These are phyloP conservation scores for Fomitopsis betulina DNA, from an alignment of 1,284 basidiomycete genomes.

Conservation along the genomic window DNA sequence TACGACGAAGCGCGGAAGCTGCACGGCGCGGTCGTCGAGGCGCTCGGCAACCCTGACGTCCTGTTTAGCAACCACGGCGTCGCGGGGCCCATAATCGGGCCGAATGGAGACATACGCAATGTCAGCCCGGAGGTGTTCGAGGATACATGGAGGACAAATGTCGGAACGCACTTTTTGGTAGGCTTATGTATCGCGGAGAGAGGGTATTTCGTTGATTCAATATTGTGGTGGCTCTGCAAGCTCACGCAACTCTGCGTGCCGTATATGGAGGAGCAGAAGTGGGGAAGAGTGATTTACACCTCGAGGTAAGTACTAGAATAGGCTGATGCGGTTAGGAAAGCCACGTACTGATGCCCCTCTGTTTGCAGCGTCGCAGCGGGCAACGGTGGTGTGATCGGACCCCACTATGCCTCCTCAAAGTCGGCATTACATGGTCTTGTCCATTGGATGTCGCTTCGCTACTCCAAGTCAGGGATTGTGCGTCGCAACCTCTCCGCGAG, in stretches of 20 bases:
- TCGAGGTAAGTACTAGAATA: slow-evolving; percentile 33
- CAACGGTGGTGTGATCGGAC: slow-evolving; percentile 50
- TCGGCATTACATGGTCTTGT: slow-evolving; percentile 50
- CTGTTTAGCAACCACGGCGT: slow-evolving; percentile 49
- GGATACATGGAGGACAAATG: slow-evolving; percentile 43
- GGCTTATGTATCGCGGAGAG: slow-evolving; percentile 6
- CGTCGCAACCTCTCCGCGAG: slow-evolving; percentile 12
- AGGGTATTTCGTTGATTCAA: background rate
- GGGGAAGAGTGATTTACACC: slow-evolving; percentile 46
- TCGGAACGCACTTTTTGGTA: slow-evolving; percentile 41
- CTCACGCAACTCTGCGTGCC: slow-evolving; percentile 48
- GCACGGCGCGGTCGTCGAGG: slow-evolving; percentile 37
- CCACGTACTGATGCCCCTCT: background rate
- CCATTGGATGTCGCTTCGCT: slow-evolving; percentile 49
- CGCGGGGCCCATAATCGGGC: slow-evolving; percentile 38
- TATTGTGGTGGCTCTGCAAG: slow-evolving; percentile 19
- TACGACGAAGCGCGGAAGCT: slow-evolving; percentile 42
- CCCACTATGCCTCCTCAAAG: slow-evolving; percentile 55
- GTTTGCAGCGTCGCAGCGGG: slow-evolving; percentile 32
- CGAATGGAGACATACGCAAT: slow-evolving; percentile 40
- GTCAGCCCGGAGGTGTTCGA: slow-evolving; percentile 44
- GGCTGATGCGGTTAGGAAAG: background rate
- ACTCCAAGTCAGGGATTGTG: slow-evolving; percentile 50
- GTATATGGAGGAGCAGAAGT: slow-evolving; percentile 45
- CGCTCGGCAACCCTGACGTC: slow-evolving; percentile 44